Percentiles rank a stretch among this genome's conserved stretches.
phyloP scores from a whole-genome alignment of 441 rosid species.

The Omphalea diandra region DNA sequence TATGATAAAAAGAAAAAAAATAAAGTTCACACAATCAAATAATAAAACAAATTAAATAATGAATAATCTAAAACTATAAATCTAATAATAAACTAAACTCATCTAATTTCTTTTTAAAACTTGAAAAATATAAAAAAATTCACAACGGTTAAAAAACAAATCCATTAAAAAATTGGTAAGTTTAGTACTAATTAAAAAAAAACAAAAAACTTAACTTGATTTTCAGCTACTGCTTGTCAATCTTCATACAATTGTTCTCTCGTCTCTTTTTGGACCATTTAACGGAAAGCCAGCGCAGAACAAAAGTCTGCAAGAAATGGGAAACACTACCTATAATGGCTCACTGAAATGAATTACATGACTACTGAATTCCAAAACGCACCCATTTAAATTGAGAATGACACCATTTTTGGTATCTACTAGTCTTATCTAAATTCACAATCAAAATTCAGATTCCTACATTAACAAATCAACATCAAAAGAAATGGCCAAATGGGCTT shows the following conservation, averaged over 20 bases:
- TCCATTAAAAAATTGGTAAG: no score
- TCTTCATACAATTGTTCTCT: background rate
- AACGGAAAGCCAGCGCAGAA: background rate
- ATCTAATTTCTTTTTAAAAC: no score
- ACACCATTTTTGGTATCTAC: constrained; percentile 1
- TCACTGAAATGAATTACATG: background rate
- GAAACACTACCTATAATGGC: background rate
- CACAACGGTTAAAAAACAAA: no score
- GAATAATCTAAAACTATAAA: no score
- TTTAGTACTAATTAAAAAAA: no score
- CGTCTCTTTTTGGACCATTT: background rate
- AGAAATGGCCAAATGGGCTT: background rate
- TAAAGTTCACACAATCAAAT: no score
- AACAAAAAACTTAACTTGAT: no score
- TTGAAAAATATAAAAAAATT: no score
- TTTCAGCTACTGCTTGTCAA: background rate
- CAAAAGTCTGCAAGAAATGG: background rate
- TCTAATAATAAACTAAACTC: no score
- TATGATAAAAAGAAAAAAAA: no score
- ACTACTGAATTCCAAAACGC: background rate
- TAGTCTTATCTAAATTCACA: background rate
- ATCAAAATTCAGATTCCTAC: constrained; percentile 7
- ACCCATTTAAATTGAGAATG: constrained; percentile 3
- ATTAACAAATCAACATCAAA: background rate
- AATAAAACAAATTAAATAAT: no score